Evolutionary conservation across 1,139 yeast genomes (phyloP).

Genomic region (Debaryomyces coudertii): DNA sequence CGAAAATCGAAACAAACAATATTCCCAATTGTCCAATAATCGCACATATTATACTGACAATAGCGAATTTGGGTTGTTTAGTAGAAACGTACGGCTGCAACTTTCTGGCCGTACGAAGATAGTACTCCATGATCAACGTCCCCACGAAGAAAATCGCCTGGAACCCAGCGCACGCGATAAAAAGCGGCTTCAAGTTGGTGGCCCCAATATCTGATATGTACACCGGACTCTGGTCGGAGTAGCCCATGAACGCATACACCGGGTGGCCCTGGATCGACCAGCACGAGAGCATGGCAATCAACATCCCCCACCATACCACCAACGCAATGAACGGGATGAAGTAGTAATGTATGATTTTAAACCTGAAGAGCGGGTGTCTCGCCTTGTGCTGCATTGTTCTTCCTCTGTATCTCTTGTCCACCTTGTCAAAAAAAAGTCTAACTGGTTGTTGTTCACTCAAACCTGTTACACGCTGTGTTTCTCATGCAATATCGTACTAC

Average conservation of each 20-base stretch:
- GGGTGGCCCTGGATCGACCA: constrained; percentile 86
- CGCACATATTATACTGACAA: constrained; percentile 55
- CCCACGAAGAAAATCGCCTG: constrained; percentile 79
- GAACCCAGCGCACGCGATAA: constrained; percentile 76
- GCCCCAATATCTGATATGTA: constrained; percentile 88
- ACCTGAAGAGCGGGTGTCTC: constrained; percentile 20
- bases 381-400: constrained; percentile 5
- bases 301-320: constrained; percentile 47
- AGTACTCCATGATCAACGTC: constrained; percentile 61
- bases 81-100: constrained; percentile 56
- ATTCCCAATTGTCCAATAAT: constrained; percentile 77
- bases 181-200: constrained; percentile 77
- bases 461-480: background rate
- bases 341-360: constrained; percentile 39
- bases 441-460: background rate
- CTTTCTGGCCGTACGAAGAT: constrained; percentile 54
- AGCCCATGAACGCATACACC: constrained; percentile 58
- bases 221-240: constrained; percentile 53
- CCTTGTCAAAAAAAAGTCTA: background rate
- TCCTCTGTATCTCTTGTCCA: too few relatives aligned
- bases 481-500: background rate
- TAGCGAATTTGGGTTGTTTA: constrained; percentile 53
- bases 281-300: constrained; percentile 39
- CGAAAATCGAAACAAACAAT: constrained; percentile 72
- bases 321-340: constrained; percentile 34